These are phyloP conservation scores for Pseudonitzschia multiseries DNA, from an alignment of 108 stramenopile genomes.

Conservation along the genomic window DNA sequence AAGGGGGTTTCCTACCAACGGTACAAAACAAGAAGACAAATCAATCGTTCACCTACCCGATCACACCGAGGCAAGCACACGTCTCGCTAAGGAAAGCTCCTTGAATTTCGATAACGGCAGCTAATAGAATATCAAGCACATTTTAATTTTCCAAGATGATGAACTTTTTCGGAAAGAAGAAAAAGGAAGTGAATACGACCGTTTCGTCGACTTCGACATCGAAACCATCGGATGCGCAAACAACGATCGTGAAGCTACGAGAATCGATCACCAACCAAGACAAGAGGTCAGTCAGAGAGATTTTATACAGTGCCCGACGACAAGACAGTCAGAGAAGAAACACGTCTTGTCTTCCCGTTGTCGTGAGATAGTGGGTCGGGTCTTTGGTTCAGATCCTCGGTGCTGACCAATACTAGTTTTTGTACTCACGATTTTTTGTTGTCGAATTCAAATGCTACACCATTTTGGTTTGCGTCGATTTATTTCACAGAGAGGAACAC, in stretches of 20 bases:
- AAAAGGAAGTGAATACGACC: conserved; percentile 4
- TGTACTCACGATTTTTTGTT: conserved; percentile 7
- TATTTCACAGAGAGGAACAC: conserved; percentile 50
- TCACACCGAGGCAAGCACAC: neutral
- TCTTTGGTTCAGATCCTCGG: too few relatives aligned
- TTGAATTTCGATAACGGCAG: neutral
- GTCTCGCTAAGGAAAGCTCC: neutral
- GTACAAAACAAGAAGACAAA: neutral
- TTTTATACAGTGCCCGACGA: neutral
- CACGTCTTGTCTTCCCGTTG: too few relatives aligned
- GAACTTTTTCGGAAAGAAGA: conserved; percentile 9
- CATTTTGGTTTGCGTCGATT: too few relatives aligned
- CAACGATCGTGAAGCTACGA: conserved; percentile 64
- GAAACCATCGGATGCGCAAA: conserved; percentile 43
- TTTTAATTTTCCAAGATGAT: conserved; percentile 9
- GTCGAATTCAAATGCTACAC: too few relatives aligned
- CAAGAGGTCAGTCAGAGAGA: conserved; percentile 61
- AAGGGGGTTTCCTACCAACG: too few relatives aligned
- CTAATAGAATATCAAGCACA: neutral
- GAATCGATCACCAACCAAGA: conserved; percentile 82
- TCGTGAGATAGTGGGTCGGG: too few relatives aligned
- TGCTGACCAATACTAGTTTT: neutral
- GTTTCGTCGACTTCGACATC: conserved; percentile 20
- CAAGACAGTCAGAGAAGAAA: too few relatives aligned
- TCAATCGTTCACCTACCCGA: neutral